Evolutionary conservation across 495 filamentous ascomycete species (phyloP).

Genomic region (Parathielavia hyrcaniae): DNA sequence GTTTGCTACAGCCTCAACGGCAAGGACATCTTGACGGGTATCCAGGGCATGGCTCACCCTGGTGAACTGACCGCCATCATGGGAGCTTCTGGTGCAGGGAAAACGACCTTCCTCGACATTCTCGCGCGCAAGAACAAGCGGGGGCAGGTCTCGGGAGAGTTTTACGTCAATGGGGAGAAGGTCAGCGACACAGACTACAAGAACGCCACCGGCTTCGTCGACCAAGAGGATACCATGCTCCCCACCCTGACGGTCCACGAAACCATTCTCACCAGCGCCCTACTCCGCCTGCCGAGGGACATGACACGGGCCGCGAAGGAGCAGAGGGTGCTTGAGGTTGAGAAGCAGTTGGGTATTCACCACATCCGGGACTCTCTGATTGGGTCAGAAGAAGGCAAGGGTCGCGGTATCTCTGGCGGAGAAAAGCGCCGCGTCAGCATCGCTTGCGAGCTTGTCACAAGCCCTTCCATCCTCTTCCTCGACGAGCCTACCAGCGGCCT

Average conservation of each 20-base stretch:
- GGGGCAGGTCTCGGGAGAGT: conserved; percentile 69
- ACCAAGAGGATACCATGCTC: conserved; percentile 97
- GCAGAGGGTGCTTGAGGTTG: conserved; percentile 83
- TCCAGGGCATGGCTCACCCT: conserved; percentile 78
- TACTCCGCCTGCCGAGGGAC: conserved; percentile 81
- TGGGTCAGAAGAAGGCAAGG: conserved; percentile 93
- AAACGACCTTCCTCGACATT: conserved; percentile 96
- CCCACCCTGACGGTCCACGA: conserved; percentile 96
- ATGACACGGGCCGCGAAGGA: conserved; percentile 85
- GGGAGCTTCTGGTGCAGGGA: conserved; percentile 95
- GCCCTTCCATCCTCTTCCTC: conserved; percentile 92
- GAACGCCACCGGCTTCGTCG: conserved; percentile 90
- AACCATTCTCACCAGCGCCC: conserved; percentile 89
- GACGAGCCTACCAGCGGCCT: conserved; percentile 96
- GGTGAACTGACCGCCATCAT: conserved; percentile 96
- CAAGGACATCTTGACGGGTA: conserved; percentile 72
- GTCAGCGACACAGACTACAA: conserved; percentile 80
- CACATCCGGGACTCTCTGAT: conserved; percentile 90
- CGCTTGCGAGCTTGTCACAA: conserved; percentile 95
- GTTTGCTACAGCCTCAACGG: conserved; percentile 82
- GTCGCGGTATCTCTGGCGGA: conserved; percentile 91
- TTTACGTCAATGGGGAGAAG: conserved; percentile 91
- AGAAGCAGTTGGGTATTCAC: conserved; percentile 88
- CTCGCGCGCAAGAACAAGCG: conserved; percentile 96
- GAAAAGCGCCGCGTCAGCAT: conserved; percentile 96